Base-by-base conservation (phyloP, 495 filamentous ascomycete species). In the Patellaria atrata region DNA sequence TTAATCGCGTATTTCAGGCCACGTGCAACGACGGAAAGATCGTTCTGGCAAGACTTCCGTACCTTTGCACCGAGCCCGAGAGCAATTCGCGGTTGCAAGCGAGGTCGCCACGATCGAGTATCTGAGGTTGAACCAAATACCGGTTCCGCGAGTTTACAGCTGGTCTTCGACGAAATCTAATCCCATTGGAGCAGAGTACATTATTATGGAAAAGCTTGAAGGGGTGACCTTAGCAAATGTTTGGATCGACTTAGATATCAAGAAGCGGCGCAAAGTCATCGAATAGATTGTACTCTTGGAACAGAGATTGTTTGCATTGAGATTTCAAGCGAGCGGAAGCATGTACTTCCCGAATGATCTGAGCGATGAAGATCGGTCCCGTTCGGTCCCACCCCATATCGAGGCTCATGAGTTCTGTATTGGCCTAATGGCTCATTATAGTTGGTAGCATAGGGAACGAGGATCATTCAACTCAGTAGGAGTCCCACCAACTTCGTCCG, bases 91-190 rank as follows among this genome's bases (percentile, higher is more conserved):
- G 22, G 59, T 53, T 3, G 59, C 58, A 3, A 64, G 60, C 43
- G 61, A 66, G 43, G 60, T 62, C 11, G 62, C 62, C 13, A 66
- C 61, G 4, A 54, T 64, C 41, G 36, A 51, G 18, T 54, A 58
- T 57, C 50, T 60, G 27, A 13, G 15, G 43, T 27, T 56, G 13
- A 50, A 58, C 22, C 40, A 50, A 42, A 30, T 59, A 2, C 60
- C 58, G 6, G 49, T 45, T 16, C 43, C 46, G 13, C 10, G 33
- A 24, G 27, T 49, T 5, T 42, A 35, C 18, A 27, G 30, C 7
- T 49, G 41, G 18, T 41, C 37, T 10, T 10, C 38, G 4, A 43
- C 33, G 8, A 14, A 27, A n/a, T 33, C 41, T 7, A 49, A 49
- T 25, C 16, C 41, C 18, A 38, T 27, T 4, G 42, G 41, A 4